Base-by-base conservation (phyloP, 1,139 yeast species). In the Pichia sp. region DNA sequence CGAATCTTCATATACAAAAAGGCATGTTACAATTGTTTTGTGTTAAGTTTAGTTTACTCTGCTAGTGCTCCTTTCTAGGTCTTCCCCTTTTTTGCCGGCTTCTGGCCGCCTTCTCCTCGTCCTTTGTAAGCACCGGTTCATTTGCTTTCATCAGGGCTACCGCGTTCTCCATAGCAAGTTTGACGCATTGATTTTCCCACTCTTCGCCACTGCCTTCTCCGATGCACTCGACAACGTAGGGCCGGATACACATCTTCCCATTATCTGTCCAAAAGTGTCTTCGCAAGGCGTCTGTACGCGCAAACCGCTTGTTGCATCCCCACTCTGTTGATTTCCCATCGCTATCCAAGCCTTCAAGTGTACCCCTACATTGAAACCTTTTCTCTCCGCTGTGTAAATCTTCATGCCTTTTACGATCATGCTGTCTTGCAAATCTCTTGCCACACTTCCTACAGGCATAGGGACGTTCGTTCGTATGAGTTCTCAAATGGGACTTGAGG, bases 381-480 rank as follows among this genome's bases (percentile, higher is more conserved):
- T 90, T 92, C 68, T 88, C 93, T 3, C 98, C 98, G 7, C 90
- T 78, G 68, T 93, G 99, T 57, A 93, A 75, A 59, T 90, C 96
- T 67, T 92, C 97, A 67, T 93, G 99, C 46, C 99, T 78, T 67
- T 90, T 90, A 45, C 96, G 75, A 70, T 93, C 99, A 67, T 93
- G 98, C 67, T 90, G 97, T 56, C 99, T 75, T 0, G 98, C 97
- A 78, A 93, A 93, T 3, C 97, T 93, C 70, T 90, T 90, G 8
- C 95, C 95, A 72, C 99, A 93, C 6, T 86, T 81, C 15, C 81
- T 77, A 72, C 99, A 93, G 30, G 83, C 79, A 67, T 84, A 93
- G 5, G 99, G 99, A 57, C 96, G 76, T 67, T 93, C 98, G 67
- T 90, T 92, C 0, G 97, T 92, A 69, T 93, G 99, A 0, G 98